Conservation (phyloP, 1,139 yeast genomes). For the Blastobotrys serpentis region DNA sequence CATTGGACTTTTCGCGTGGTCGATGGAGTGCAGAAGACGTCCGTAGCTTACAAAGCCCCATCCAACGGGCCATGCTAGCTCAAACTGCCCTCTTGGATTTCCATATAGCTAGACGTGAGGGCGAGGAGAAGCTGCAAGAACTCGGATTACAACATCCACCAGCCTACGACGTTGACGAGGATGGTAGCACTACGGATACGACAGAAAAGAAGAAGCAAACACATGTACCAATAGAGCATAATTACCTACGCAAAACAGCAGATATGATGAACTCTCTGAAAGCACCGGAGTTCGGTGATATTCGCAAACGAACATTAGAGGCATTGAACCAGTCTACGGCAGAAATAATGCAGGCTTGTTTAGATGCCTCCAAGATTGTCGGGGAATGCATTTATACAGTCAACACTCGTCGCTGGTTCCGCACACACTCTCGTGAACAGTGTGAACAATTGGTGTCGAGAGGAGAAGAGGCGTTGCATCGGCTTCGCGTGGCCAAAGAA, state of each 20-base stretch:
- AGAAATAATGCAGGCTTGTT: background rate
- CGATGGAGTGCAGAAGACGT: constrained; percentile 10
- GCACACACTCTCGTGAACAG: background rate
- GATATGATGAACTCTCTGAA: background rate
- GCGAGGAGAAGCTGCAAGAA: background rate
- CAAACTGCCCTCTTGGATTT: background rate
- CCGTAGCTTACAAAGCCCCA: background rate
- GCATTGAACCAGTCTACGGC: background rate
- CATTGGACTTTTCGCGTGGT: constrained; percentile 8
- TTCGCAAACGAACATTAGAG: background rate
- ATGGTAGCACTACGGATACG: too few relatives aligned
- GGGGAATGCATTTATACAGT: constrained; percentile 1
- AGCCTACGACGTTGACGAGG: background rate
- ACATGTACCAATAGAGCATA: background rate
- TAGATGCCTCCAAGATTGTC: background rate
- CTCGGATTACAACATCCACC: background rate
- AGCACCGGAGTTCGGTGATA: background rate
- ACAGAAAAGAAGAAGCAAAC: background rate
- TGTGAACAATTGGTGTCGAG: background rate
- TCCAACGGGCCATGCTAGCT: background rate
- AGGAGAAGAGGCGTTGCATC: background rate
- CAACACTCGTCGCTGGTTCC: constrained; percentile 1
- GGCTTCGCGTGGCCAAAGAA: background rate
- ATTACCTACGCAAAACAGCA: background rate
- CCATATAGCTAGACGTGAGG: background rate